Evolutionary conservation across 75 land plant species (phyloP), one percentile per base, ranked within the genome.

Genomic region (Larix kaempferi): DNA sequence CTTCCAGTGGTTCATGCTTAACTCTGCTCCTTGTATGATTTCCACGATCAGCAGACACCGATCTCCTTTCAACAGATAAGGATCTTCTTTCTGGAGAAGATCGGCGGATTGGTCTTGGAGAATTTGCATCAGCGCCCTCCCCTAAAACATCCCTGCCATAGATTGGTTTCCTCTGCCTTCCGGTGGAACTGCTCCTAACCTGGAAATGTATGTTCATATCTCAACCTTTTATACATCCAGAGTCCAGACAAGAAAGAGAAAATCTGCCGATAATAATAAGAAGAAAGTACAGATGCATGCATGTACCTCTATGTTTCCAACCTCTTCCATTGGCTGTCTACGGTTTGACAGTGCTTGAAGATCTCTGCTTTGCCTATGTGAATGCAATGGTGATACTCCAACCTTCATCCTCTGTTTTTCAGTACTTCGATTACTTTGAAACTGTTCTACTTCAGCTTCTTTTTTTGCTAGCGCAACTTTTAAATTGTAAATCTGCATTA

Each of bases 371-470:
- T 72, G 54, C 64, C 65, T 59, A 44, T 76, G 85, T 14, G 72
- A 39, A 12, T 14, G 82, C 41, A 77, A 65, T 63, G 88, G 88
- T 56, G 88, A 86, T 61, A 78, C 66, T 39, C 67, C 77, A 74
- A 74, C n/a, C 49, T 63, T 76, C 54, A 61, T 65, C 59, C 21
- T 84, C 52, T 78, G 82, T 5, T 57, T 27, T 62, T 82, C 83
- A 23, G 73, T 15, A 26, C 29, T 29, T 59, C 33, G 56, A 3
- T 57, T 63, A 74, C 21, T 54, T 78, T 83, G 86, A 21, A 82
- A 15, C 59, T 82, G 85, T 57, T 82, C 88, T 25, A 79, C 14
- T 74, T 91, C 90, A 12, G 88, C 75, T 74, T 88, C 90, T 27
- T 86, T 88, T 72, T 74, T 91, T 21, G 71, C 83, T 60, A 91